Evolutionary conservation across 1,284 basidiomycete species (phyloP), one percentile per base, ranked within the genome.

Genomic region (Coriolopsis trogii): DNA sequence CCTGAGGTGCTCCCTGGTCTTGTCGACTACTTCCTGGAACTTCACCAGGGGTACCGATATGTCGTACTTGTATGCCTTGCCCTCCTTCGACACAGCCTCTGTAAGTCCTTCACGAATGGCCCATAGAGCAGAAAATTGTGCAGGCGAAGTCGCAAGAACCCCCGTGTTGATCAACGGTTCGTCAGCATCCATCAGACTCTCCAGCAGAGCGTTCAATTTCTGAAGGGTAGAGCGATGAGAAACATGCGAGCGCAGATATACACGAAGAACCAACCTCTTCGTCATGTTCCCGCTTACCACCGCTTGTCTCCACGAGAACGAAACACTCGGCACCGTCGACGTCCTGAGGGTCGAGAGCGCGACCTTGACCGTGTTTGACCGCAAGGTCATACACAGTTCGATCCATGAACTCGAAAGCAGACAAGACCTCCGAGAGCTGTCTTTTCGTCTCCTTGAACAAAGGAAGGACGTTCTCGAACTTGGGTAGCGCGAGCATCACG

Each of bases 41-140:
- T 87, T 82, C 18, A 83, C 78, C 4, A 97, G 79, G 2, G 96
- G 96, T 28, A 99, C 85, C 16, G 93, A 95, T 34, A 99, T 82
- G 66, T 99, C 97, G 71, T 99, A 99, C 76, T 99, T 99, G 79
- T 97, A 99, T 5, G 91, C 88, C 61, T 93, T 93, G 39, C 97
- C 97, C 67, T 93, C 88, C 70, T 98, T 98, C 23, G 91, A 92
- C 2, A 93, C 84, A 1, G 95, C 91, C 70, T 99, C 97, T 2
- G 97, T 89, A 20, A 99, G 82, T 33, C 89, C 87, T 73, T 99
- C 97, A n/a, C 97, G 89, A 15, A 99, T 78, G 1, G 88, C 85
- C 97, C 97, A 99, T 2, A 99, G 73, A 0, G 89, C 88, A 1
- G 87, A 81, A 62, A 98, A 91, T 67, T 99, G 97, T 0, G 89